Evolutionary conservation across 2,329 filamentous ascomycete species (phyloP), one percentile per base, ranked within the genome.

Genomic region (Aspergillus versicolor): DNA sequence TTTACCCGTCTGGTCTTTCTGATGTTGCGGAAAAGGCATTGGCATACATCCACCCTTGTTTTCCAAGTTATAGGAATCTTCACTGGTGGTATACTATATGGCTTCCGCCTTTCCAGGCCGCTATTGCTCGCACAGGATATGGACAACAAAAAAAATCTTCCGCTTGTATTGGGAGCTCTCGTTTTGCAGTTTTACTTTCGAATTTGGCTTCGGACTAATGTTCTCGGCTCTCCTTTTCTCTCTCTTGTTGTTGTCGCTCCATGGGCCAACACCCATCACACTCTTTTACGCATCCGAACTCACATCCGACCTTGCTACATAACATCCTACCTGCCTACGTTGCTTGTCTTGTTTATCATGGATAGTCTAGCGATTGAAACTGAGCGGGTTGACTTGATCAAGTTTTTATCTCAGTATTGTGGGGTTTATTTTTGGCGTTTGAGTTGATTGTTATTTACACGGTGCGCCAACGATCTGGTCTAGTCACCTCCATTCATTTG

Each of bases 291-390:
- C 27, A 44, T 22, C n/a, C 38, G 22, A 34, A n/a, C 22, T 17
- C 21, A 24, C 19, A 37, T n/a, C 30, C 19, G 30, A 24, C 21
- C 42, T 27, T 30, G 22, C 43, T 30, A 46, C 19, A 38, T 49
- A 27, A 51, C 52, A 42, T 58, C 54, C 43, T 52, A 44, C 52
- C 53, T 61, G 59, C 60, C 47, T 62, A 58, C 52, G 45, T 53
- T 54, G 51, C 59, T 52, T 60, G 57, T 63, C 58, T 58, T 63
- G 58, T 51, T 63, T 67, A 58, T 65, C 57, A 65, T 66, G 65
- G 63, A 66, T 64, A 65, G 61, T 67, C 60, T 67, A 69, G 67
- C 67, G 67, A 67, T 65, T 65, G 63, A 67, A 41, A 63, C 56
- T 67, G 59, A 67, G 64, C 65, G 67, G 65, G 61, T 66, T 65